These are phyloP conservation scores for Incumbomyces lentus DNA, from an alignment of 2,329 filamentous ascomycete genomes.

Conservation along the genomic window DNA sequence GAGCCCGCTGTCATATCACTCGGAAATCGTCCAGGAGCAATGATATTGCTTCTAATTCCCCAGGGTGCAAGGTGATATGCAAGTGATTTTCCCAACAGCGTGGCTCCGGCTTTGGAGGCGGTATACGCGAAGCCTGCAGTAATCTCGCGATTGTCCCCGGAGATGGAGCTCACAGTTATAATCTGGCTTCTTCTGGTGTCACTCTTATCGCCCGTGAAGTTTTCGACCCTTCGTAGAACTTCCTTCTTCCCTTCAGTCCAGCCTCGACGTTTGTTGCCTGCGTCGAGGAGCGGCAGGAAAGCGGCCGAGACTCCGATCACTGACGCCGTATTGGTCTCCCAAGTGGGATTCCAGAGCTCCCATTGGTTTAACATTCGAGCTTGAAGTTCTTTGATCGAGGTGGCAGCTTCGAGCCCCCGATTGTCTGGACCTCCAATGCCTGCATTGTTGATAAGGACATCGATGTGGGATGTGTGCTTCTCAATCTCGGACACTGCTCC, in stretches of 20 bases:
- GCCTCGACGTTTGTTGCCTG: slow-evolving; percentile 18
- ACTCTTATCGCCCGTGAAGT: background rate
- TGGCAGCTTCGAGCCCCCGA: background rate
- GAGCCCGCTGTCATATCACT: background rate
- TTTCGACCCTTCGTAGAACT: slow-evolving; percentile 8
- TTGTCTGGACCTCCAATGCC: slow-evolving; percentile 30
- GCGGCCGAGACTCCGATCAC: slow-evolving; percentile 22
- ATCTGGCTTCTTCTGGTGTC: slow-evolving; percentile 17
- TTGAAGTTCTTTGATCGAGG: background rate
- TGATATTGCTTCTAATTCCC: slow-evolving; percentile 20
- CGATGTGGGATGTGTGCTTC: slow-evolving; percentile 24
- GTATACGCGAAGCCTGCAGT: slow-evolving; percentile 15
- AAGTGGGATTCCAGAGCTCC: background rate
- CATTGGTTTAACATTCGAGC: background rate
- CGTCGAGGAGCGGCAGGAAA: slow-evolving; percentile 34
- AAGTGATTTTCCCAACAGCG: slow-evolving; percentile 16
- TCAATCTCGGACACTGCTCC: slow-evolving; percentile 28
- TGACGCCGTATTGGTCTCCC: background rate
- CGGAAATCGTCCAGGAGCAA: slow-evolving; percentile 18
- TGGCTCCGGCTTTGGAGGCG: slow-evolving; percentile 20
- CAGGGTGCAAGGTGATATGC: slow-evolving; percentile 13
- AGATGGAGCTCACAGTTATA: slow-evolving; percentile 20
- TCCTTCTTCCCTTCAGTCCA: slow-evolving; percentile 6
- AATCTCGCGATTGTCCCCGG: slow-evolving; percentile 19
- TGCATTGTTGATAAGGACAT: slow-evolving; percentile 26